A percentile compares a stretch with the other conserved stretches of the same genome.
These are phyloP conservation scores for Solanum hybrid DNA, from an alignment of 305 asterid genomes.

Conservation along the genomic window DNA sequence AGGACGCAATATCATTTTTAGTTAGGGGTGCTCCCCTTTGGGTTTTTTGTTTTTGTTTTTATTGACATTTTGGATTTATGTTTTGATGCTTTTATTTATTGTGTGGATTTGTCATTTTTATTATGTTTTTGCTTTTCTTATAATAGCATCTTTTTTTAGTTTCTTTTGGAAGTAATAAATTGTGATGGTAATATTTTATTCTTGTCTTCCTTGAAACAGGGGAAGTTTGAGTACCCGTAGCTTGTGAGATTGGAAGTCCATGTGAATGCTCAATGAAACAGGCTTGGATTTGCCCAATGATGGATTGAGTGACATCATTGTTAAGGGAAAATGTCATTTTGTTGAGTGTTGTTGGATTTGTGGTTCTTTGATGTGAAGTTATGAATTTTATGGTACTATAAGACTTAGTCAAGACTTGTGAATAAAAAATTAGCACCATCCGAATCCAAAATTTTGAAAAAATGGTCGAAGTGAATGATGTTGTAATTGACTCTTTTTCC, in stretches of 20 bases:
- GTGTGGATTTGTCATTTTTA: neutral
- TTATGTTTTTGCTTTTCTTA: neutral
- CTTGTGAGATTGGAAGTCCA: neutral
- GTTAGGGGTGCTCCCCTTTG: neutral
- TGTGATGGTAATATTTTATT: neutral
- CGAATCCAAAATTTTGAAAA: too few relatives aligned
- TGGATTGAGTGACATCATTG: neutral
- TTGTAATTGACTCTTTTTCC: neutral
- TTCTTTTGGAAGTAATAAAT: neutral
- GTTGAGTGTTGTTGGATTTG: neutral
- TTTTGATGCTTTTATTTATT: too few relatives aligned
- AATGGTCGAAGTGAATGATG: neutral
- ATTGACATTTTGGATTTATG: neutral
- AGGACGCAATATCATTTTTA: neutral
- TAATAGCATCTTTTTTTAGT: neutral
- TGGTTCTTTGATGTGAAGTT: neutral
- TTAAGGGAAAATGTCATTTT: neutral
- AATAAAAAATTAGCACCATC: neutral
- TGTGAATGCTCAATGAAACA: neutral
- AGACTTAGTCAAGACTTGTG: neutral
- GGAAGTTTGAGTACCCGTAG: neutral
- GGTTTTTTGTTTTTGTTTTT: neutral
- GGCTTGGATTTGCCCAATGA: neutral
- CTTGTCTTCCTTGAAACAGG: neutral
- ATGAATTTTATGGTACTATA: neutral